Evolutionary conservation across 768 basidiomycete species (phyloP), one percentile per base, ranked within the genome.

Genomic region (Clavulina sp.): DNA sequence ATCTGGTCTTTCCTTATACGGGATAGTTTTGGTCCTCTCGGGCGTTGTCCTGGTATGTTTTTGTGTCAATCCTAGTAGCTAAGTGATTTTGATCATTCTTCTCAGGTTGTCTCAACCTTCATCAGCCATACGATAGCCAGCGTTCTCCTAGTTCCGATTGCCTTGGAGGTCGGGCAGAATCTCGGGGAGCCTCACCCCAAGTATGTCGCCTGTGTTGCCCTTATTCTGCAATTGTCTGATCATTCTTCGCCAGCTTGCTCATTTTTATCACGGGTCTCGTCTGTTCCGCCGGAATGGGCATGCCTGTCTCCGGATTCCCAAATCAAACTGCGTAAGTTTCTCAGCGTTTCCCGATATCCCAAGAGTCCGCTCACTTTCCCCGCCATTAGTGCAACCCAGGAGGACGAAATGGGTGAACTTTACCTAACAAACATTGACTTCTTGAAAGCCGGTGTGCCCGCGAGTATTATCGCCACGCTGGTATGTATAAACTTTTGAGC

Each of bases 251-350:
- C 41, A 81, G 88, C 58, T 67, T 97, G 5, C 76, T 99, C 57
- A 84, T 97, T 60, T 93, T 99, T 68, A 75, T 91, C 58, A 95
- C 91, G 31, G 89, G 77, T 13, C 70, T 96, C 54, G 82, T 95
- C 48, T 96, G 93, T 62, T 92, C 88, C 2, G 71, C 87, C 4
- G 95, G 93, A 1, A 99, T 99, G 95, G 93, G 88, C 7, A 85
- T 97, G 75, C 92, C 93, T 2, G 91, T 97, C 34, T 91, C 87
- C 55, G 95, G 95, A n/a, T 99, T 97, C 71, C 93, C 93, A 0
- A 95, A 96, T 64, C 88, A 95, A 67, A 91, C 88, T 47, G 88
- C 89, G 91, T 92, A 65, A 59, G 84, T 76, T 13, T 32, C 36
- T n/a, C 36, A 3, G 4, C 19, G 16, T 29, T 51, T 33, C n/a